These are phyloP conservation scores for Cryptomeria japonica DNA, from an alignment of 75 land plant species.

Conservation along the genomic window DNA sequence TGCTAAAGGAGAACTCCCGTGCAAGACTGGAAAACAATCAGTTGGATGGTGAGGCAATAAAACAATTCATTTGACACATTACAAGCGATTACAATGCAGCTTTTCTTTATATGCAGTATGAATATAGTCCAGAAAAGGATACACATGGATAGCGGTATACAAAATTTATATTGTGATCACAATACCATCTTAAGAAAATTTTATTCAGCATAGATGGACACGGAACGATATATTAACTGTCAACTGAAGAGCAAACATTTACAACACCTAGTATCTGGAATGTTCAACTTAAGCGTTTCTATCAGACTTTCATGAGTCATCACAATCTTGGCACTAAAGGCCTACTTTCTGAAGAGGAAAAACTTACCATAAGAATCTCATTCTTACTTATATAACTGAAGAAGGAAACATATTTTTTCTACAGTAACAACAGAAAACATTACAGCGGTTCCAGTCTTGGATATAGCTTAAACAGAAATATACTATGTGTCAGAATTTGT, in stretches of 20 bases:
- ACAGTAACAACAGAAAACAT: not conserved
- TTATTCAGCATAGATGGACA: not conserved
- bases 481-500: not conserved
- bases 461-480: too few relatives aligned
- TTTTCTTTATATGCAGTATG: not conserved
- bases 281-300: not conserved
- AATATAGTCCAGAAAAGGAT: not conserved
- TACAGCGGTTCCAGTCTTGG: not conserved
- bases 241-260: not conserved
- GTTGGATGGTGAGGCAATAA: not conserved
- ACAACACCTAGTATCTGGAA: not conserved
- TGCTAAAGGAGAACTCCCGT: not conserved
- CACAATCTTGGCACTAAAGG: not conserved
- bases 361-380: not conserved
- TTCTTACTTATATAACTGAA: not conserved
- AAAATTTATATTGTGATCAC: not conserved
- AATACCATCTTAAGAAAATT: not conserved
- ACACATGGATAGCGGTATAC: not conserved
- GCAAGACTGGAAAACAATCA: not conserved
- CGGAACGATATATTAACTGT: not conserved
- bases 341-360: not conserved
- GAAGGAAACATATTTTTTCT: not conserved
- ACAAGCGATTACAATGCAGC: not conserved
- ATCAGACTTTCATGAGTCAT: not conserved
- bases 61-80: not conserved